These are phyloP conservation scores for Tylopilus sp. DNA, from an alignment of 768 basidiomycete genomes.

Conservation along the genomic window DNA sequence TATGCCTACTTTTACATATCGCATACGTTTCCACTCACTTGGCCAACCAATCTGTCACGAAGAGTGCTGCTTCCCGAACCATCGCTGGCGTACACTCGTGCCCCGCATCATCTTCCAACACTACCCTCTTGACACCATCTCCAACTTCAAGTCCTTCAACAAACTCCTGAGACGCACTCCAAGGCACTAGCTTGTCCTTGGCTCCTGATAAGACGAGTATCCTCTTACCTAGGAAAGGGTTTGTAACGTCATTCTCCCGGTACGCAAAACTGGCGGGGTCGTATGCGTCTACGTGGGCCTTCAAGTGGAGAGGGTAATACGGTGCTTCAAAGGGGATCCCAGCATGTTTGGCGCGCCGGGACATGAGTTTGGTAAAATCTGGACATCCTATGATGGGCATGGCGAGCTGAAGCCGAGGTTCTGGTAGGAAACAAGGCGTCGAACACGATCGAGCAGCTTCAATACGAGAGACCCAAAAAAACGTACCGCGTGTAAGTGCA, in stretches of 20 bases:
- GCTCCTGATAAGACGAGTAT: slow-evolving; percentile 69
- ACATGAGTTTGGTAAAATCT: slow-evolving; percentile 57
- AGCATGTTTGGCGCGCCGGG: slow-evolving; percentile 46
- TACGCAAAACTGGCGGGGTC: slow-evolving; percentile 48
- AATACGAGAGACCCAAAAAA: not conserved
- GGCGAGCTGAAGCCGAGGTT: slow-evolving; percentile 43
- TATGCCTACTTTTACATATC: not conserved
- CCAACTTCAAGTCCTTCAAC: slow-evolving; percentile 56
- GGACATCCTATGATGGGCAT: slow-evolving; percentile 69
- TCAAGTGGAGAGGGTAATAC: slow-evolving; percentile 53
- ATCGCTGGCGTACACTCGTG: slow-evolving; percentile 63
- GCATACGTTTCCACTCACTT: slow-evolving; percentile 4
- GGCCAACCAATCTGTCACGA: slow-evolving; percentile 26
- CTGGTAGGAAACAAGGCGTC: slow-evolving; percentile 23
- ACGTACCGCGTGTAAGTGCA: slow-evolving; percentile 45
- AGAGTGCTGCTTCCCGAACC: slow-evolving; percentile 43
- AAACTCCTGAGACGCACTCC: slow-evolving; percentile 52
- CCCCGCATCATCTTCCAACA: slow-evolving; percentile 53
- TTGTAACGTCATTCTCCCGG: slow-evolving; percentile 34
- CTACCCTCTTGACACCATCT: slow-evolving; percentile 52
- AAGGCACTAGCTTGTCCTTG: slow-evolving; percentile 65
- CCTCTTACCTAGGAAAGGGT: slow-evolving; percentile 69
- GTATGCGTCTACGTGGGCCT: slow-evolving; percentile 40
- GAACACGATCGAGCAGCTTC: not conserved
- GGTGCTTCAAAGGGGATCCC: slow-evolving; percentile 47